Percentiles rank a stretch among this genome's conserved stretches.
Evolutionary conservation across 2,329 filamentous ascomycete genomes (phyloP).

Genomic region (Coniochaeta hoffmannii): DNA sequence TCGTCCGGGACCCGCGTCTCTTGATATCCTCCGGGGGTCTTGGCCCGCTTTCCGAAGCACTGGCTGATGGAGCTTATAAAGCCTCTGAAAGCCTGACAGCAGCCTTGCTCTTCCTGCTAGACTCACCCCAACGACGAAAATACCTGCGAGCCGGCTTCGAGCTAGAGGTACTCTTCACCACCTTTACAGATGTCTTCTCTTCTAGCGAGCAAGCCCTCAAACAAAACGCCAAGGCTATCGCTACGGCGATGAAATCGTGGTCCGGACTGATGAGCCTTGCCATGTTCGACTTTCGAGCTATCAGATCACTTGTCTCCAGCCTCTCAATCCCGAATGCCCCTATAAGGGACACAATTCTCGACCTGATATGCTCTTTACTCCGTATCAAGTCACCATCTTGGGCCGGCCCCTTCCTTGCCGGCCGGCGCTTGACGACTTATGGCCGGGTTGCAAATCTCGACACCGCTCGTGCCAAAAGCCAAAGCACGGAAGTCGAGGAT

Average conservation of each 20-base stretch:
- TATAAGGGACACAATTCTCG: slow-evolving; percentile 71
- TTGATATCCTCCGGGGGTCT: slow-evolving; percentile 80
- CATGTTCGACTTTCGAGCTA: slow-evolving; percentile 79
- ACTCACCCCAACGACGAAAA: slow-evolving; percentile 71
- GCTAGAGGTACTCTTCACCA: slow-evolving; percentile 80
- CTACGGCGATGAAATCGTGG: slow-evolving; percentile 89
- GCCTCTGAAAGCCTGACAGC: slow-evolving; percentile 82
- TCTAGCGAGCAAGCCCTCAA: slow-evolving; percentile 60
- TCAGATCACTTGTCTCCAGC: slow-evolving; percentile 68
- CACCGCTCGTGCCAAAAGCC: slow-evolving; percentile 40
- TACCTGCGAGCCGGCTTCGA: slow-evolving; percentile 85
- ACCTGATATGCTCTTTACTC: slow-evolving; percentile 71
- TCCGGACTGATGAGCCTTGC: slow-evolving; percentile 81
- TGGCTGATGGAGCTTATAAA: slow-evolving; percentile 86
- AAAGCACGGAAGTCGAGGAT: slow-evolving; percentile 51
- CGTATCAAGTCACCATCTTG: slow-evolving; percentile 90
- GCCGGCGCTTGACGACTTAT: slow-evolving; percentile 87
- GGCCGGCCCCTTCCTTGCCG: slow-evolving; percentile 93
- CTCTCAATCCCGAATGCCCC: slow-evolving; percentile 49
- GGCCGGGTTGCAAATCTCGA: slow-evolving; percentile 86
- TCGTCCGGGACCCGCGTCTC: slow-evolving; percentile 77
- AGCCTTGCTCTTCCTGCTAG: slow-evolving; percentile 84
- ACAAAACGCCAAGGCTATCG: slow-evolving; percentile 86
- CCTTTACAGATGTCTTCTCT: slow-evolving; percentile 77
- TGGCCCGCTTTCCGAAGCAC: slow-evolving; percentile 78